A percentile compares a stretch with the other conserved stretches of the same genome.
These are phyloP conservation scores for Linum lewisii DNA, from an alignment of 345 rosid genomes.

Conservation along the genomic window DNA sequence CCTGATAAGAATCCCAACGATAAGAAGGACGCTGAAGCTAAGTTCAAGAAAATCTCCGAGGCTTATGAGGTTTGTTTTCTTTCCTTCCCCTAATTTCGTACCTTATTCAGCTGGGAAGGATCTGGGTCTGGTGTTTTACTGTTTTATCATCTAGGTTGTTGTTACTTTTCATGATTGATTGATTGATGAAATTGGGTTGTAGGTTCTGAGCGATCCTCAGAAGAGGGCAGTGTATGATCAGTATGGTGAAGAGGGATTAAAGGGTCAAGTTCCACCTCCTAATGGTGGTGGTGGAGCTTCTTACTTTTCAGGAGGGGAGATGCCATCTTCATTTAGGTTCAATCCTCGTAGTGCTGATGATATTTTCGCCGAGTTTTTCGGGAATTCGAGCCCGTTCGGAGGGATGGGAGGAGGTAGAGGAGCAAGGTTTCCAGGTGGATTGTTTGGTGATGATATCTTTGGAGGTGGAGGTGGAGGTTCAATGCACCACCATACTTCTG, in stretches of 20 bases:
- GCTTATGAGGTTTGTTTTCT: constrained; percentile 18
- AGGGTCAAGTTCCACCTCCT: constrained; percentile 20
- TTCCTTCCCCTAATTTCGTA: too few relatives aligned
- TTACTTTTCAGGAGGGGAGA: constrained; percentile 17
- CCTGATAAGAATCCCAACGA: constrained; percentile 23
- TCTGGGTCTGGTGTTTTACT: not conserved
- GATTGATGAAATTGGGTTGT: not conserved
- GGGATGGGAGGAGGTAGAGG: constrained; percentile 17
- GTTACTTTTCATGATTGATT: too few relatives aligned
- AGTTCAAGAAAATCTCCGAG: constrained; percentile 21
- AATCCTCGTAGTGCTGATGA: constrained; percentile 23
- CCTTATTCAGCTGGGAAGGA: not conserved
- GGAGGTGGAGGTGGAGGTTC: constrained; percentile 14
- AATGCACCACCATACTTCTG: constrained; percentile 11
- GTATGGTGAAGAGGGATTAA: constrained; percentile 26
- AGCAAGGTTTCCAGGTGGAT: constrained; percentile 12
- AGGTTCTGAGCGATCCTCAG: constrained; percentile 22
- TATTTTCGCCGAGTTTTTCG: constrained; percentile 15
- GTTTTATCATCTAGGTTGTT: not conserved
- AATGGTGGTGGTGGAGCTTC: constrained; percentile 8
- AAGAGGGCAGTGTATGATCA: constrained; percentile 23
- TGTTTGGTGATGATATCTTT: constrained; percentile 19
- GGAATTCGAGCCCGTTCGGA: constrained; percentile 15
- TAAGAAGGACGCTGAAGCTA: constrained; percentile 23
- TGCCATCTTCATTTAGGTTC: constrained; percentile 11